Conservation (phyloP, 148 eudicot species). For the Amaranthus cruentus region DNA sequence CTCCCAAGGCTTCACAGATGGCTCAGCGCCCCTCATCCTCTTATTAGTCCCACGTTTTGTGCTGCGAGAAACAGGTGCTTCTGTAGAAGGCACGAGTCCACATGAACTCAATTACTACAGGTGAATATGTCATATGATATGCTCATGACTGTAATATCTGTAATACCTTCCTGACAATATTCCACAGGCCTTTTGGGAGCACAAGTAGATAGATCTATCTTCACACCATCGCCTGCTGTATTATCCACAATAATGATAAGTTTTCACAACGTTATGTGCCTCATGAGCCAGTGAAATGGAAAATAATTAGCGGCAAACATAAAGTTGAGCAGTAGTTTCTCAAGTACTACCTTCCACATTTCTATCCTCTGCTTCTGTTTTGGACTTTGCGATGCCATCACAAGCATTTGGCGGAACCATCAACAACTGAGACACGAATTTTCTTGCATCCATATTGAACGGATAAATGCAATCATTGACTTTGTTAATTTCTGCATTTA, state of each 20-base stretch:
- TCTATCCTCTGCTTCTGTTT: constrained; percentile 28
- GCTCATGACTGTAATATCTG: neutral
- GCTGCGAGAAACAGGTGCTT: constrained; percentile 28
- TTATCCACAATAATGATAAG: constrained; percentile 18
- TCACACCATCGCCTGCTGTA: constrained; percentile 18
- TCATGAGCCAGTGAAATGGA: constrained; percentile 19
- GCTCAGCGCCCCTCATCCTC: constrained; percentile 39
- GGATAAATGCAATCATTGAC: constrained; percentile 53
- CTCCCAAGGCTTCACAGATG: constrained; percentile 73
- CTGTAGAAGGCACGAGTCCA: constrained; percentile 7
- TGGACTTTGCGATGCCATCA: constrained; percentile 18
- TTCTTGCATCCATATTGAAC: constrained; percentile 81
- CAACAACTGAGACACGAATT: constrained; percentile 65
- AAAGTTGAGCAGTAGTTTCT: neutral
- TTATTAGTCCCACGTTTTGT: constrained; percentile 43
- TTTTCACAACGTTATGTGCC: constrained; percentile 23
- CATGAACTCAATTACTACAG: neutral
- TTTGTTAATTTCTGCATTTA: constrained; percentile 83
- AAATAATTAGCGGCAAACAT: neutral
- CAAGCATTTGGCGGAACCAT: constrained; percentile 45
- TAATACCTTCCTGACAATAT: constrained; percentile 44
- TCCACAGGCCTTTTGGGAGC: constrained; percentile 58
- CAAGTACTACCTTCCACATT: constrained; percentile 28
- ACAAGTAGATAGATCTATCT: constrained; percentile 25
- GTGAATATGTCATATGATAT: constrained; percentile 5